Evolutionary conservation across 495 filamentous ascomycete species (phyloP).

Genomic region (Tuber calosporum): DNA sequence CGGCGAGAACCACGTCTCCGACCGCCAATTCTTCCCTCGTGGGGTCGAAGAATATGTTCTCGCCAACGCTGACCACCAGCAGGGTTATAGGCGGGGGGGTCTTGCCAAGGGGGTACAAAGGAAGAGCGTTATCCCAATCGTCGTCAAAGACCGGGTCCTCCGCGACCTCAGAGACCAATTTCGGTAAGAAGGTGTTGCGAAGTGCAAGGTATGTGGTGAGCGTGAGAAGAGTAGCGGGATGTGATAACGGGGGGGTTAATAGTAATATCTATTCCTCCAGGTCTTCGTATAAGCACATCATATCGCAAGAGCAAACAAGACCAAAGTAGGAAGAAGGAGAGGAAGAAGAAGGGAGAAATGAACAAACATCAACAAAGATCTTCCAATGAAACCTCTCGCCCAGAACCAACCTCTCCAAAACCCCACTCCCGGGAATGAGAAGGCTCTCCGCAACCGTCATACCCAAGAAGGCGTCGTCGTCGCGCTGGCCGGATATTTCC

Average conservation of each 20-base stretch:
- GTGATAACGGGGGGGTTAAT: constrained; percentile 82
- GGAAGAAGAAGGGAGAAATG: neutral
- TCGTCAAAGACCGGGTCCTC: constrained; percentile 98
- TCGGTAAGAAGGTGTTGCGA: constrained; percentile 73
- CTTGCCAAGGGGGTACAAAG: constrained; percentile 59
- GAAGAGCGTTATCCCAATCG: constrained; percentile 79
- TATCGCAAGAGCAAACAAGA: neutral
- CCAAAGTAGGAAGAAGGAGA: neutral
- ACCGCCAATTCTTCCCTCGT: constrained; percentile 83
- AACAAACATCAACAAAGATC: constrained; percentile 83
- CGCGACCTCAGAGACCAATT: constrained; percentile 71
- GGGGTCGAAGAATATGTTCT: constrained; percentile 91
- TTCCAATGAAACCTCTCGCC: constrained; percentile 91
- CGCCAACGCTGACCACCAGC: constrained; percentile 75
- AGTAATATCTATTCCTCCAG: constrained; percentile 64
- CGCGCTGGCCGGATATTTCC: constrained; percentile 57
- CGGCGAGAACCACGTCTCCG: constrained; percentile 76
- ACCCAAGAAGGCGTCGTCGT: constrained; percentile 86
- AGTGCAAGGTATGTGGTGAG: constrained; percentile 95
- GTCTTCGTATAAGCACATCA: neutral
- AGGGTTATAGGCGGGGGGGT: constrained; percentile 66
- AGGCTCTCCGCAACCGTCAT: constrained; percentile 85
- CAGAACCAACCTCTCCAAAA: constrained; percentile 69
- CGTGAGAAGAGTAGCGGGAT: constrained; percentile 84
- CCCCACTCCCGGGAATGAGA: constrained; percentile 59